Evolutionary conservation across 108 stramenopile species (phyloP), one percentile per base, ranked within the genome.

Genomic region (Conticribra guillardii): DNA sequence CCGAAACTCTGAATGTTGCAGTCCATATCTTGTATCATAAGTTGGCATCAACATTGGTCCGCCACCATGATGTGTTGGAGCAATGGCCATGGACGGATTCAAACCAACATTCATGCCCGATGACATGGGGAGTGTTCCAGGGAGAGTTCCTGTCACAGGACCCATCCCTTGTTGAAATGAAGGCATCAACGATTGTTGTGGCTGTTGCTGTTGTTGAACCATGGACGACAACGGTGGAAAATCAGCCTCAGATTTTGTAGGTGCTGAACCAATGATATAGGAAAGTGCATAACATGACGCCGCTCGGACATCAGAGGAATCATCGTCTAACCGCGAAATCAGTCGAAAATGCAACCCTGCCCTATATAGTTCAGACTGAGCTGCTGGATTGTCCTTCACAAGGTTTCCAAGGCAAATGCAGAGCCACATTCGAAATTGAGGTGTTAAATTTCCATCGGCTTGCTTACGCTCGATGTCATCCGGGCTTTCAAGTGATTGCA

Each of bases 201-300:
- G 44, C 16, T 41, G 50, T 52, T 41, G 51, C n/a, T 54, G 62
- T 11, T 69, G 69, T 17, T 61, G 48, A 32, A 60, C 32, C 49
- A 77, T 69, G 15, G 79, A 65, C 14, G 70, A 48, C 11, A 60
- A 34, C 15, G 64, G n/a, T 26, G 44, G 33, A 21, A 66, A 37
- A 45, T 63, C 55, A 32, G 9, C 15, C 37, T 30, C 19, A 45
- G 46, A 58, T 60, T 55, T 57, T 28, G 37, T 52, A 19, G 22
- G 26, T 15, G 70, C 34, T 11, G 73, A 48, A 18, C 88, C 70
- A 66, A 86, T 62, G 31, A 94, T 53, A 24, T 53, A 26, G n/a
- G 87, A 89, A 24, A 97, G 67, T 32, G 98, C 95, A 78, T 93
- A 96, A 21, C 88, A 89, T 51, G 92, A 90, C 14, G 92, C 88